Conservation (phyloP, 2,329 filamentous ascomycete genomes). For the Colletotrichum sojae region DNA sequence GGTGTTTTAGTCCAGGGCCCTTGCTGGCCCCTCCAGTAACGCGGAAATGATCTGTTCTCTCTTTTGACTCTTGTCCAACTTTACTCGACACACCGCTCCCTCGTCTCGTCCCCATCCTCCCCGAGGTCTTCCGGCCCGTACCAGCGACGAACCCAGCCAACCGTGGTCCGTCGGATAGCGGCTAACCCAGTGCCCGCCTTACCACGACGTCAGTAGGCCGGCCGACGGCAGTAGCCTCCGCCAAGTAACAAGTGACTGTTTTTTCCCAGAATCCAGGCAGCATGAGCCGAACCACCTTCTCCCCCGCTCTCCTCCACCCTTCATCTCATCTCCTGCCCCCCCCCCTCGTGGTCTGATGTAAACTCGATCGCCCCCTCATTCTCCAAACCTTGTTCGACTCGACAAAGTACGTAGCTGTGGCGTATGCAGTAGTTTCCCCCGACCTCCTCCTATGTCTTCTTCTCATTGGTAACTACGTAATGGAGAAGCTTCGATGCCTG, state of each 20-base stretch:
- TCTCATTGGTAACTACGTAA: background rate
- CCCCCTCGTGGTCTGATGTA: constrained; percentile 4
- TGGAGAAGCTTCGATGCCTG: background rate
- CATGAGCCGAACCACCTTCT: too few relatives aligned
- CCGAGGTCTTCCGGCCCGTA: constrained; percentile 12
- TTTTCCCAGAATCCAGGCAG: too few relatives aligned
- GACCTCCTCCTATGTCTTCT: background rate
- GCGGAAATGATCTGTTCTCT: too few relatives aligned
- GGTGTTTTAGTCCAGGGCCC: too few relatives aligned
- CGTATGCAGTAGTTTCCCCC: background rate
- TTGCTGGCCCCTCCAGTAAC: too few relatives aligned
- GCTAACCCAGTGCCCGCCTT: background rate
- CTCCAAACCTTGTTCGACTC: constrained; percentile 4
- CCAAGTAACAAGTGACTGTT: too few relatives aligned
- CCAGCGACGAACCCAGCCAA: constrained; percentile 21
- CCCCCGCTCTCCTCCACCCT: background rate
- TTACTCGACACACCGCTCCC: too few relatives aligned
- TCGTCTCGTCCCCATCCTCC: background rate
- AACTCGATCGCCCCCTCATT: constrained; percentile 4
- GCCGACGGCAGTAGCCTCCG: too few relatives aligned
- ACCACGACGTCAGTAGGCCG: background rate
- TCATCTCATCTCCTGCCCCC: background rate
- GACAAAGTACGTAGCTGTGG: too few relatives aligned
- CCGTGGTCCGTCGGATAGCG: constrained; percentile 26
- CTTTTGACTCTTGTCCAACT: too few relatives aligned